Conservation (phyloP, 179 eudicot species). For the Spinacia oleracea region DNA sequence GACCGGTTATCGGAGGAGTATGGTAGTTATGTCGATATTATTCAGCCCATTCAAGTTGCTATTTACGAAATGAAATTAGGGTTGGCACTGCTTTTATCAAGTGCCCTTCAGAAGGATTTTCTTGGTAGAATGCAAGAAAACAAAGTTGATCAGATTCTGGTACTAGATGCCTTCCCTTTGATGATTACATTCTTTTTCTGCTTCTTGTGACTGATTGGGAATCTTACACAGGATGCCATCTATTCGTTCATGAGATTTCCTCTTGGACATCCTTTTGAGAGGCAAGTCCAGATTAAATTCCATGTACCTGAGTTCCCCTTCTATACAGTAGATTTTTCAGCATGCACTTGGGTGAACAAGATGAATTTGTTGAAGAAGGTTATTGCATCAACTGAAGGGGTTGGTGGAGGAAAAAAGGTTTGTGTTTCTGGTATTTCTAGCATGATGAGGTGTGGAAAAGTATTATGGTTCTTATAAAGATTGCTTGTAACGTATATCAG, state of each 20-base stretch:
- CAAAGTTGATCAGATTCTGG: slow-evolving; percentile 53
- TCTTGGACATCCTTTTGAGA: slow-evolving; percentile 45
- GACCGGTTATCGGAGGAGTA: slow-evolving; percentile 70
- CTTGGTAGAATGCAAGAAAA: slow-evolving; percentile 43
- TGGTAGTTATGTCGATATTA: slow-evolving; percentile 59
- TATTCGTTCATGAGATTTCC: slow-evolving; percentile 82
- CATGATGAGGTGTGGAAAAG: background rate
- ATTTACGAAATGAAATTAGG: slow-evolving; percentile 92
- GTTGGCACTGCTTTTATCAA: slow-evolving; percentile 59
- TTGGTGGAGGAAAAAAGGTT: slow-evolving; percentile 48
- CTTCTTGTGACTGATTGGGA: slow-evolving; percentile 15
- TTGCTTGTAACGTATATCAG: slow-evolving; percentile 33
- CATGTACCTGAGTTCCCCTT: slow-evolving; percentile 37
- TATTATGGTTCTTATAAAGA: background rate
- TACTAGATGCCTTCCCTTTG: slow-evolving; percentile 24
- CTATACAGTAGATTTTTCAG: slow-evolving; percentile 42
- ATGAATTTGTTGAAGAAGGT: slow-evolving; percentile 59
- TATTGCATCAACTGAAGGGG: slow-evolving; percentile 35
- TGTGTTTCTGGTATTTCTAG: slow-evolving; percentile 24
- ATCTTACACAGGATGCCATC: slow-evolving; percentile 51
- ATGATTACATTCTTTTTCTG: no score
- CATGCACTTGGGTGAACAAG: slow-evolving; percentile 36
- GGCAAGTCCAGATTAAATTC: slow-evolving; percentile 40
- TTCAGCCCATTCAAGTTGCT: slow-evolving; percentile 91
- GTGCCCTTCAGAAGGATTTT: slow-evolving; percentile 43